Percentiles rank a stretch among this genome's conserved stretches.
These are phyloP conservation scores for Globisporangium cederbergense DNA, from an alignment of 352 stramenopile genomes.

Conservation along the genomic window DNA sequence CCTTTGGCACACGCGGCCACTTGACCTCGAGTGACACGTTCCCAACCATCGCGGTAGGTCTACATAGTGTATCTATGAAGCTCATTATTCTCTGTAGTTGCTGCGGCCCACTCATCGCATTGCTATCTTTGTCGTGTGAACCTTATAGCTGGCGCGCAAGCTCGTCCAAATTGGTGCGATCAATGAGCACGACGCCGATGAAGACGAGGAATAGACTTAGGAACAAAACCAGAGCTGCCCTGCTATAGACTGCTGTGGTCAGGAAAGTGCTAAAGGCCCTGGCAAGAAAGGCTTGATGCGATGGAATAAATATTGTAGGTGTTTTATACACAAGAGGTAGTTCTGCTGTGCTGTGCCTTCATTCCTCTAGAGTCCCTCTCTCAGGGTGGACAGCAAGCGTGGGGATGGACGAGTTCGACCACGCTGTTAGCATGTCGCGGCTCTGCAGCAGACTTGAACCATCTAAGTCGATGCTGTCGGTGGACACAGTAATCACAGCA, in stretches of 20 bases:
- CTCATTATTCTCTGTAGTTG: too few relatives aligned
- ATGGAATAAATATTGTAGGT: constrained; percentile 12
- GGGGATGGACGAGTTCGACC: constrained; percentile 15
- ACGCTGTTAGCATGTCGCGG: constrained; percentile 9
- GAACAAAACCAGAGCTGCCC: background rate
- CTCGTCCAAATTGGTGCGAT: constrained; percentile 62
- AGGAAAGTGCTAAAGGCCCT: background rate
- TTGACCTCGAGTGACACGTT: constrained; percentile 54
- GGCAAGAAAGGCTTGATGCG: background rate
- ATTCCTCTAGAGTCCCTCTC: background rate
- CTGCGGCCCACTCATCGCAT: too few relatives aligned
- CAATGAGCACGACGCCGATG: constrained; percentile 37
- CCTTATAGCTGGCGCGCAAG: constrained; percentile 48
- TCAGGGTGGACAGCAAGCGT: constrained; percentile 1
- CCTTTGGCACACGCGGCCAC: constrained; percentile 39
- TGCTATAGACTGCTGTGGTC: too few relatives aligned
- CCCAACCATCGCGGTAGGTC: constrained; percentile 50
- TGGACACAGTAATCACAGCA: background rate
- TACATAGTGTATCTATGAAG: too few relatives aligned
- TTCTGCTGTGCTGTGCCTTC: background rate
- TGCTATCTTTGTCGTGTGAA: background rate
- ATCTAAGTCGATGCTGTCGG: background rate
- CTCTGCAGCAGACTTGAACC: background rate
- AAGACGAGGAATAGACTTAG: constrained; percentile 22
- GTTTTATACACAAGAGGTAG: background rate